phyloP scores from a whole-genome alignment of 2,329 filamentous ascomycete genomes.

The Diaporthe ampelina region DNA sequence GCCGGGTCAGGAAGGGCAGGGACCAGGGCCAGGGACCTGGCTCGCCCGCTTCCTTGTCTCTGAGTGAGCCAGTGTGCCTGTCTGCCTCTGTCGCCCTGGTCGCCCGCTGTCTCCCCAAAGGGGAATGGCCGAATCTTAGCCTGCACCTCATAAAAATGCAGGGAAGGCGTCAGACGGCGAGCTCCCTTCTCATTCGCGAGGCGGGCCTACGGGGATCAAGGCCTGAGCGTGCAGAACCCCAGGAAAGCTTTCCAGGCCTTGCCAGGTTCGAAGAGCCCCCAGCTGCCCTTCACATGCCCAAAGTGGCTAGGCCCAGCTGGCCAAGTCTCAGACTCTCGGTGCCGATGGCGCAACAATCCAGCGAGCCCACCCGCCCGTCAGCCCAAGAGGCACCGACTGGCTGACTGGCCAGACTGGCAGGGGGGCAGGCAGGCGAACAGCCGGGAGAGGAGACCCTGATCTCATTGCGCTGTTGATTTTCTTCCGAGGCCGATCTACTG shows the following conservation, averaged over 20 bases:
- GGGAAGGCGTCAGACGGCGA: slow-evolving; percentile 28
- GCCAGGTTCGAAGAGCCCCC: neutral
- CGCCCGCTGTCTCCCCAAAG: slow-evolving; percentile 17
- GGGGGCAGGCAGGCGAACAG: neutral
- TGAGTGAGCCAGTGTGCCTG: neutral
- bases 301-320: slow-evolving; percentile 5
- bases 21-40: slow-evolving; percentile 4
- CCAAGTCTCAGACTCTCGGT: slow-evolving; percentile 28
- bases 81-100: slow-evolving; percentile 10
- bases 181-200: slow-evolving; percentile 25
- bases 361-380: neutral
- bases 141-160: slow-evolving; percentile 34
- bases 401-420: neutral
- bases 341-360: slow-evolving; percentile 29
- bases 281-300: slow-evolving; percentile 8
- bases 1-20: slow-evolving; percentile 27
- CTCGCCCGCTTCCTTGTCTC: neutral
- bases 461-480: slow-evolving; percentile 23
- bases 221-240: slow-evolving; percentile 28
- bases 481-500: slow-evolving; percentile 24
- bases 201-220: slow-evolving; percentile 27
- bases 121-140: slow-evolving; percentile 26
- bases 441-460: slow-evolving; percentile 26
- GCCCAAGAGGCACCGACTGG: neutral
- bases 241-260: slow-evolving; percentile 27